phyloP scores from a whole-genome alignment of 2,329 filamentous ascomycete genomes.

The Colletotrichum sublineola region DNA sequence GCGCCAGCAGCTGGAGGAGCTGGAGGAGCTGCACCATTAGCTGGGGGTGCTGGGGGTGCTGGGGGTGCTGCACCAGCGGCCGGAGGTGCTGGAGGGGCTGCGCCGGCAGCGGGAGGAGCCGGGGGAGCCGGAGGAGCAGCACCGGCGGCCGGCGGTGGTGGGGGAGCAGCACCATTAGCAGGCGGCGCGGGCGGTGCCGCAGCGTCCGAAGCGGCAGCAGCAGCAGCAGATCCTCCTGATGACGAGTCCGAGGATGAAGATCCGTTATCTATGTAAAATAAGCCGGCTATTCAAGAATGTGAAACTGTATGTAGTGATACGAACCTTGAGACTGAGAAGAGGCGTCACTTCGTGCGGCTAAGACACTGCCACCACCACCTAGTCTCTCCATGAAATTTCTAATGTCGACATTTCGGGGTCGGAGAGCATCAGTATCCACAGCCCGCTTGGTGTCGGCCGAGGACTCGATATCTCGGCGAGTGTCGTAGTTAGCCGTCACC shows the following conservation, averaged over 20 bases:
- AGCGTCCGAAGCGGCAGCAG: neutral
- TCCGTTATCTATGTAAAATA: neutral
- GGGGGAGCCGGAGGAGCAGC: too few relatives aligned
- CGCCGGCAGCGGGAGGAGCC: too few relatives aligned
- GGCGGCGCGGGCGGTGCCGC: too few relatives aligned
- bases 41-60: too few relatives aligned
- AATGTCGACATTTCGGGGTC: neutral
- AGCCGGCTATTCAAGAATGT: neutral
- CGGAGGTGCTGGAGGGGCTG: too few relatives aligned
- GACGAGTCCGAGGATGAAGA: too few relatives aligned
- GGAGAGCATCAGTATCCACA: constrained; percentile 20
- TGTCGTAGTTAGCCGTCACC: constrained; percentile 30
- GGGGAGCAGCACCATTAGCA: too few relatives aligned
- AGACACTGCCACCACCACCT: constrained; percentile 19
- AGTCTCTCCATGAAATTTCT: constrained; percentile 30
- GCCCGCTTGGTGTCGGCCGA: constrained; percentile 27
- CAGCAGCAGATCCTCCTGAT: too few relatives aligned
- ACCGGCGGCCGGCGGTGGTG: neutral
- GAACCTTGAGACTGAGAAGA: constrained; percentile 4
- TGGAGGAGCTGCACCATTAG: too few relatives aligned
- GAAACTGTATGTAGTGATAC: neutral
- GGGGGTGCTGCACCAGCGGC: too few relatives aligned
- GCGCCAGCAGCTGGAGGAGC: too few relatives aligned
- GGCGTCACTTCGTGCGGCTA: constrained; percentile 14
- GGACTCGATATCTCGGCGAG: constrained; percentile 12